Percentiles rank a stretch among this genome's conserved stretches.
phyloP scores from a whole-genome alignment of 257 asterid genomes.

The Nemophila menziesii region DNA sequence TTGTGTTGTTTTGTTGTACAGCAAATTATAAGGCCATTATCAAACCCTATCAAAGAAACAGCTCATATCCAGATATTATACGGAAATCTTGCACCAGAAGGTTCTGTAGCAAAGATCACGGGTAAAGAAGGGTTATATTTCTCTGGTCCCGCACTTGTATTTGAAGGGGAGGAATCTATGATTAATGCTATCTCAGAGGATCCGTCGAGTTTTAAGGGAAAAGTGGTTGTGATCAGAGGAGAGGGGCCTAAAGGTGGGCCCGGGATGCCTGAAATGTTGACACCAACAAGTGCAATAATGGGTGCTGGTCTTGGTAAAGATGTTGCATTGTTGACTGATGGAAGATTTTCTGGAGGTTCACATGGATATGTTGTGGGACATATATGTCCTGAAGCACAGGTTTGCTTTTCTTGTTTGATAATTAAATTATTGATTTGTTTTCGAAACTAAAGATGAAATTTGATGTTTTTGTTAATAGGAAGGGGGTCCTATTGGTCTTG shows the following conservation, averaged over 20 bases:
- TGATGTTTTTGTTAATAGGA: too few relatives aligned
- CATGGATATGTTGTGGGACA: conserved; percentile 99
- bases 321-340: conserved; percentile 86
- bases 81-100: conserved; percentile 95
- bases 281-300: conserved; percentile 98
- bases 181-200: conserved; percentile 72
- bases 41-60: conserved; percentile 87
- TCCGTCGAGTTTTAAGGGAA: conserved; percentile 79
- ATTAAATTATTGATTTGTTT: not conserved
- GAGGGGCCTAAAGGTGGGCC: conserved; percentile 99
- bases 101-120: conserved; percentile 94
- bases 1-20: conserved; percentile 25
- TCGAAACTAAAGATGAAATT: too few relatives aligned
- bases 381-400: conserved; percentile 98
- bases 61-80: conserved; percentile 89
- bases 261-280: conserved; percentile 99
- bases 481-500: conserved; percentile 90
- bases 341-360: conserved; percentile 96
- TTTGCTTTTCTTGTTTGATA: conserved; percentile 11
- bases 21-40: conserved; percentile 79
- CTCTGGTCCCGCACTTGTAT: conserved; percentile 94
- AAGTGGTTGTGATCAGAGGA: conserved; percentile 87
- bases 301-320: conserved; percentile 99
- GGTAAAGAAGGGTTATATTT: conserved; percentile 96
- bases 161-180: conserved; percentile 97